Conservation (phyloP, 2,329 filamentous ascomycete genomes). For the Microcyclosporella mali region DNA sequence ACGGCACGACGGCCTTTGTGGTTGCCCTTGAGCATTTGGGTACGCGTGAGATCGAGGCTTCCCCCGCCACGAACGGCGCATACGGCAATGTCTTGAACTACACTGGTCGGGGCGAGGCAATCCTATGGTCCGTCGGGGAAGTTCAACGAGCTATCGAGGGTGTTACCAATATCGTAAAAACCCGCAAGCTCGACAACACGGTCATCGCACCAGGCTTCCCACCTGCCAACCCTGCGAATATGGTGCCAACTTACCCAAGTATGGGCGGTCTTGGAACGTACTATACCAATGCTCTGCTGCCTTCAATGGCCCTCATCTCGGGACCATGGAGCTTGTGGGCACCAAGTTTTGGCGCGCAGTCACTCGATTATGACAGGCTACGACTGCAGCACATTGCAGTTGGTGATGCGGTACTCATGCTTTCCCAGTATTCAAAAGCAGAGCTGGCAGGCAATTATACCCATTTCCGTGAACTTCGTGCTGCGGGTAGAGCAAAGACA, state of each 20-base stretch:
- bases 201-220: not conserved
- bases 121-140: conserved; percentile 5
- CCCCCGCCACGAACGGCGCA: not conserved
- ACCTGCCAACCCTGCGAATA: not conserved
- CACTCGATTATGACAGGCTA: conserved; percentile 5
- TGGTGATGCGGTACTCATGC: conserved; percentile 1
- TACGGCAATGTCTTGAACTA: conserved; percentile 3
- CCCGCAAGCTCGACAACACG: not conserved
- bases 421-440: conserved; percentile 2
- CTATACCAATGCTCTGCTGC: conserved; percentile 2
- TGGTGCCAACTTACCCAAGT: conserved; percentile 3
- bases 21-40: conserved; percentile 8
- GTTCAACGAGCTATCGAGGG: conserved; percentile 3
- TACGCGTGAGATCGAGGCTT: conserved; percentile 3
- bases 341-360: conserved; percentile 3
- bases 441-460: conserved; percentile 2
- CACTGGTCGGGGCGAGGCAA: conserved; percentile 2
- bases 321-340: conserved; percentile 8
- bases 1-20: conserved; percentile 4
- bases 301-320: conserved; percentile 4
- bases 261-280: conserved; percentile 6
- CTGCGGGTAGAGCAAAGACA: not conserved
- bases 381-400: conserved; percentile 4
- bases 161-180: conserved; percentile 1
- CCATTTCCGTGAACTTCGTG: not conserved